Percentiles rank a stretch among this genome's conserved stretches.
These are phyloP conservation scores for Mycosarcoma maydis DNA, from an alignment of 1,284 basidiomycete genomes.

Conservation along the genomic window DNA sequence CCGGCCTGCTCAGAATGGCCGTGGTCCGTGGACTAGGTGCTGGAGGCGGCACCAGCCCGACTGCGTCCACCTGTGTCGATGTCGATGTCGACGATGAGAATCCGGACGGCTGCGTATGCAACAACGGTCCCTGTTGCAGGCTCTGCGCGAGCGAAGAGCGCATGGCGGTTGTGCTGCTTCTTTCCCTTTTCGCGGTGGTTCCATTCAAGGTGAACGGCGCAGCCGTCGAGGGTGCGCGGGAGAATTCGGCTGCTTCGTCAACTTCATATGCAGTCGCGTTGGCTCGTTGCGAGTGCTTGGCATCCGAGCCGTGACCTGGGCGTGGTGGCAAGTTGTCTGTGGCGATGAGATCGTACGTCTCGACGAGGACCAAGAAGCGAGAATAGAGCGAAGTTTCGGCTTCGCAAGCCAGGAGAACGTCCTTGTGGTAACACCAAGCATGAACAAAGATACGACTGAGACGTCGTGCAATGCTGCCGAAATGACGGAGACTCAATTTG, in stretches of 20 bases:
- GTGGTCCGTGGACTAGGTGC: conserved; percentile 43
- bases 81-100: background rate
- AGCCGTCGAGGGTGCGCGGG: conserved; percentile 7
- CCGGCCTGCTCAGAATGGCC: conserved; percentile 34
- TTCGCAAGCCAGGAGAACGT: conserved; percentile 87
- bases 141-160: conserved; percentile 22
- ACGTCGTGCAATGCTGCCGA: conserved; percentile 84
- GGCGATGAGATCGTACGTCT: conserved; percentile 76
- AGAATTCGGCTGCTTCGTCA: conserved; percentile 21
- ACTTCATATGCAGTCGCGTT: background rate
- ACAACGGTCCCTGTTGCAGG: conserved; percentile 1
- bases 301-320: conserved; percentile 8
- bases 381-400: conserved; percentile 89
- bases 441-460: conserved; percentile 95
- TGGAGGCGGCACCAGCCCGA: conserved; percentile 42
- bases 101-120: conserved; percentile 3
- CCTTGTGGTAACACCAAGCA: conserved; percentile 80
- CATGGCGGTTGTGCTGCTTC: conserved; percentile 28
- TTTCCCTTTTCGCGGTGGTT: conserved; percentile 29
- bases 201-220: conserved; percentile 17
- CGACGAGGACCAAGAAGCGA: conserved; percentile 84
- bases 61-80: conserved; percentile 16
- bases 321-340: conserved; percentile 44
- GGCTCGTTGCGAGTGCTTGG: background rate
- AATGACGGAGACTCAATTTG: conserved; percentile 81